These are phyloP conservation scores for Eucalyptus victrix DNA, from an alignment of 345 rosid species.

Conservation along the genomic window DNA sequence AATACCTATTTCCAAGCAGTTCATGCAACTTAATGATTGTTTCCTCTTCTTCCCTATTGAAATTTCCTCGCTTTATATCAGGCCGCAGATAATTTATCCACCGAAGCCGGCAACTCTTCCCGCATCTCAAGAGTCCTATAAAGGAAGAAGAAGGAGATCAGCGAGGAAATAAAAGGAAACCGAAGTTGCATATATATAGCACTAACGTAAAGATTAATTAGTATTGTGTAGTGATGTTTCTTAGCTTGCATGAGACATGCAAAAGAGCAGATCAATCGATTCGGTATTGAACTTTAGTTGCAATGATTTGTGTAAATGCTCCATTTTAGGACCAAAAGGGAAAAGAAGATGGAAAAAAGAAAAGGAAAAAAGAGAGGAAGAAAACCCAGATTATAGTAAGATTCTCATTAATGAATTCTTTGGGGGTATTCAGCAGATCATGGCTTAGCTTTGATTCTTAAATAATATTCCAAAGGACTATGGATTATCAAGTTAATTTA, in stretches of 20 bases:
- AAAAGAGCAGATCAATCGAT: not conserved
- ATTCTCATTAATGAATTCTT: not conserved
- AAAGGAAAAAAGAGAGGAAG: not conserved
- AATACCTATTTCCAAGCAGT: conserved; percentile 64
- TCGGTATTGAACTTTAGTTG: not conserved
- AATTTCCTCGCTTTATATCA: conserved; percentile 77
- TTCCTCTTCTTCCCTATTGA: conserved; percentile 71
- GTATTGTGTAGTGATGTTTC: not conserved
- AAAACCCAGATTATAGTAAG: not conserved
- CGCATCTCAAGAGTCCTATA: conserved; percentile 49
- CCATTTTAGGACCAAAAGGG: not conserved
- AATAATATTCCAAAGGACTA: not conserved
- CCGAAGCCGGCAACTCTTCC: conserved; percentile 13
- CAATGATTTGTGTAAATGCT: not conserved
- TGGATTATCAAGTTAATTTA: not conserved
- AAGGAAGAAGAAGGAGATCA: not conserved
- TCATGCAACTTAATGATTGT: conserved; percentile 55
- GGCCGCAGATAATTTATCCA: conserved; percentile 49
- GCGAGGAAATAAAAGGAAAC: not conserved
- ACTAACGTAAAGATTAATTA: not conserved
- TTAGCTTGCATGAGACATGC: not conserved
- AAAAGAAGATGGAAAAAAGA: not conserved
- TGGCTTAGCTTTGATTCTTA: not conserved
- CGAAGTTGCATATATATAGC: not conserved
- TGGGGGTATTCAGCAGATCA: not conserved